Evolutionary conservation across 129 eudicot species (phyloP).

Genomic region (Glebionis coronaria): DNA sequence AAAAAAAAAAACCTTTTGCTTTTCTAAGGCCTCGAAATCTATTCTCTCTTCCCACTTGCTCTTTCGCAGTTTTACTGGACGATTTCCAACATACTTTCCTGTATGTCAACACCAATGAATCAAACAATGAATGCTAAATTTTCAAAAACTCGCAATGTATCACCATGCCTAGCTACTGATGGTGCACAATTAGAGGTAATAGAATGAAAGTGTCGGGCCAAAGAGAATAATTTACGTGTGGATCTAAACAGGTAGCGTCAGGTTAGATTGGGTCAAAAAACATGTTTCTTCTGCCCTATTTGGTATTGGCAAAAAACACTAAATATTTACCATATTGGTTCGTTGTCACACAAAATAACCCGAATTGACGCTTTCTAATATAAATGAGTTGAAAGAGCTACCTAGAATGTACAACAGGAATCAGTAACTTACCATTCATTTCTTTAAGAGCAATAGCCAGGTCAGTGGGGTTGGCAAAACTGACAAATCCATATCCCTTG

Average conservation of each 20-base stretch:
- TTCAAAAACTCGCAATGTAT: slow-evolving; percentile 48
- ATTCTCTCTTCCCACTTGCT: slow-evolving; percentile 94
- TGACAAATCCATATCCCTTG: slow-evolving; percentile 86
- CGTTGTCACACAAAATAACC: neutral
- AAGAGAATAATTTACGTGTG: no score
- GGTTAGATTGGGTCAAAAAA: no score
- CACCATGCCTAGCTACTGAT: no score
- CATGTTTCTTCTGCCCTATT: no score
- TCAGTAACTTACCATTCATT: slow-evolving; percentile 68
- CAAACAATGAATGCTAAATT: slow-evolving; percentile 33
- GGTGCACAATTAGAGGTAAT: no score
- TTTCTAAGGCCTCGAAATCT: slow-evolving; percentile 63
- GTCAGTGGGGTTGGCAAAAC: slow-evolving; percentile 79
- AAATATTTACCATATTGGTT: no score
- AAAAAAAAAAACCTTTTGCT: slow-evolving; percentile 52
- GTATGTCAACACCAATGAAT: neutral
- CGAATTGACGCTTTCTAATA: neutral
- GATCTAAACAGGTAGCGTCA: no score
- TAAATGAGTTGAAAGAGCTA: neutral
- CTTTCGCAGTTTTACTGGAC: slow-evolving; percentile 86
- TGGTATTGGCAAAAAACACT: no score
- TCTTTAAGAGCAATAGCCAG: slow-evolving; percentile 79
- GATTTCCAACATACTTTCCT: slow-evolving; percentile 93
- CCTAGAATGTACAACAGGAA: no score
- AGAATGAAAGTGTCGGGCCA: no score